Conservation (phyloP, 495 filamentous ascomycete species). For the Daldinia concentrica region DNA sequence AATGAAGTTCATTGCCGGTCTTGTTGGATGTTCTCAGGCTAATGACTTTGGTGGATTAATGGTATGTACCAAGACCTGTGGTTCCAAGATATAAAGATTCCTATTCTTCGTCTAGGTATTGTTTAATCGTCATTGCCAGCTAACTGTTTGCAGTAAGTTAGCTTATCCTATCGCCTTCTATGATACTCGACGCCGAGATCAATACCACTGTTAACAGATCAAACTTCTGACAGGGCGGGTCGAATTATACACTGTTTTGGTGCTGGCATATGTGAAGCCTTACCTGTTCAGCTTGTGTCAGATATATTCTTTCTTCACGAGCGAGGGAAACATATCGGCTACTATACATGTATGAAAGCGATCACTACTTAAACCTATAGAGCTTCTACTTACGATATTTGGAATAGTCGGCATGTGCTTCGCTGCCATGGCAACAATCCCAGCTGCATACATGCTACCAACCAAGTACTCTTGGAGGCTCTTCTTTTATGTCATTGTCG, state of each 20-base stretch:
- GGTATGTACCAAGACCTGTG: conserved; percentile 37
- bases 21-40: conserved; percentile 43
- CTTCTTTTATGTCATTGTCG: conserved; percentile 63
- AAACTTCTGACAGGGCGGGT: conserved; percentile 44
- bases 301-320: conserved; percentile 75
- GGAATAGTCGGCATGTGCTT: conserved; percentile 44
- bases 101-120: neutral
- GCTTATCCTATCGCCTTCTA: neutral
- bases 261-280: conserved; percentile 65
- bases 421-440: conserved; percentile 47
- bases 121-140: neutral
- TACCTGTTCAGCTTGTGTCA: conserved; percentile 70
- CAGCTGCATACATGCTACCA: conserved; percentile 52
- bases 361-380: neutral
- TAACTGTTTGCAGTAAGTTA: neutral
- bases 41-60: conserved; percentile 57
- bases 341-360: conserved; percentile 55
- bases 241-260: conserved; percentile 69
- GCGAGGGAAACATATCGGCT: conserved; percentile 70
- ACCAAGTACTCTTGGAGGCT: conserved; percentile 49
- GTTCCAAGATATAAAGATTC: neutral
- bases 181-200: neutral
- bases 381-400: neutral
- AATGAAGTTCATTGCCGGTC: conserved; percentile 41
- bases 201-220: neutral